phyloP scores from a whole-genome alignment of 495 filamentous ascomycete genomes.

The Penicillium taxi region DNA sequence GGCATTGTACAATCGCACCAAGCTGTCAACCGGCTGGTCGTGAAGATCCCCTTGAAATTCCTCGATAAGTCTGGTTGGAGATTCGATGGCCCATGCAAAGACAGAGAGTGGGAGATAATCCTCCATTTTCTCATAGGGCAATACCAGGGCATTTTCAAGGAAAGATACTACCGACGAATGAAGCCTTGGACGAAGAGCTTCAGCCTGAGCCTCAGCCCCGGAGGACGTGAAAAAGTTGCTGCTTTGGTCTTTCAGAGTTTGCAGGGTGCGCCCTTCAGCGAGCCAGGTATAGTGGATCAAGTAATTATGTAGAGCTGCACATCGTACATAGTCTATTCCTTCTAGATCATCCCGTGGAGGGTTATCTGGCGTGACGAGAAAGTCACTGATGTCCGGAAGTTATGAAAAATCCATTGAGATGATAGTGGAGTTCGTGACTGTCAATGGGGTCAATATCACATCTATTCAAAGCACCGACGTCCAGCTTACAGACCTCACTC shows the following conservation, averaged over 20 bases:
- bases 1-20: conserved; percentile 6
- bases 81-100: conserved; percentile 4
- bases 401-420: conserved; percentile 13
- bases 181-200: conserved; percentile 11
- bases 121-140: conserved; percentile 5
- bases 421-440: conserved; percentile 1
- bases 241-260: conserved; percentile 9
- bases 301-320: conserved; percentile 13
- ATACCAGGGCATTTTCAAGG: conserved; percentile 8
- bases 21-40: conserved; percentile 8
- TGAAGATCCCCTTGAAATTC: conserved; percentile 5
- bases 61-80: conserved; percentile 4
- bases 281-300: conserved; percentile 13
- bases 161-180: conserved; percentile 9
- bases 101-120: conserved; percentile 6
- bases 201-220: conserved; percentile 7
- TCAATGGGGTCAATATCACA: conserved; percentile 1
- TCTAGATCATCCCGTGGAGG: conserved; percentile 14
- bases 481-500: no score
- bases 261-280: conserved; percentile 11
- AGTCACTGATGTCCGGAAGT: conserved; percentile 10
- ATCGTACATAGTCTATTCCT: conserved; percentile 11
- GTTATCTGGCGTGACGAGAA: conserved; percentile 14
- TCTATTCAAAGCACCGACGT: no score
- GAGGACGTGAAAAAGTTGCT: conserved; percentile 11